A percentile compares a stretch with the other conserved stretches of the same genome.
These are phyloP conservation scores for Mycocentrospora acerina DNA, from an alignment of 2,329 filamentous ascomycete species.

Conservation along the genomic window DNA sequence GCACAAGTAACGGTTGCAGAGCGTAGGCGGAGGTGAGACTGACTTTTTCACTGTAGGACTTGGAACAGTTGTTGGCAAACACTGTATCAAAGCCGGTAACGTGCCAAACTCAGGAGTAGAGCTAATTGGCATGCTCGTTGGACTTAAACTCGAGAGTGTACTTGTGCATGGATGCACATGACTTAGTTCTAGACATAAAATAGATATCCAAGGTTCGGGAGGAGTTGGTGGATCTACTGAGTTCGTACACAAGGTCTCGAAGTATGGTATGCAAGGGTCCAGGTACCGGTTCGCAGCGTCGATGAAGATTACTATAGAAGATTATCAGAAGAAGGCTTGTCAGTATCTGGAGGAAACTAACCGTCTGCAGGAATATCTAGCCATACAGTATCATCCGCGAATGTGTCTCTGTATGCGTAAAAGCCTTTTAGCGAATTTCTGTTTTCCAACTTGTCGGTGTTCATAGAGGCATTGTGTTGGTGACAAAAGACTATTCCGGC, in stretches of 20 bases:
- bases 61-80: conserved; percentile 33
- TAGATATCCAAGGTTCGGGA: conserved; percentile 27
- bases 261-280: conserved; percentile 45
- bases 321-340: conserved; percentile 10
- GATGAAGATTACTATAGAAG: conserved; percentile 58
- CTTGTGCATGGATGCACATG: conserved; percentile 34
- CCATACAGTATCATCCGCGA: conserved; percentile 61
- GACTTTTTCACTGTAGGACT: conserved; percentile 32
- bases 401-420: conserved; percentile 68
- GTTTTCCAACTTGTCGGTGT: conserved; percentile 49
- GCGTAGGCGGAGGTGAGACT: conserved; percentile 48
- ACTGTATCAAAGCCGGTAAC: conserved; percentile 31
- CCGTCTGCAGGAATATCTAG: conserved; percentile 61
- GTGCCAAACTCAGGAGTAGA: conserved; percentile 32
- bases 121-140: conserved; percentile 41
- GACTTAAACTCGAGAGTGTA: conserved; percentile 57
- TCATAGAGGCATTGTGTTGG: conserved; percentile 70
- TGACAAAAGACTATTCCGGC: conserved; percentile 67
- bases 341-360: conserved; percentile 29
- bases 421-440: conserved; percentile 59
- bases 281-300: conserved; percentile 64
- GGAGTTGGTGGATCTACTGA: conserved; percentile 36
- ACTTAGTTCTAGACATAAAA: conserved; percentile 34
- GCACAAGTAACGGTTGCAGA: conserved; percentile 54
- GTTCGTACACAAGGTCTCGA: conserved; percentile 32